A percentile compares a stretch with the other conserved stretches of the same genome.
Evolutionary conservation across 768 basidiomycete species (phyloP).

Genomic region (Lepiota venenata): DNA sequence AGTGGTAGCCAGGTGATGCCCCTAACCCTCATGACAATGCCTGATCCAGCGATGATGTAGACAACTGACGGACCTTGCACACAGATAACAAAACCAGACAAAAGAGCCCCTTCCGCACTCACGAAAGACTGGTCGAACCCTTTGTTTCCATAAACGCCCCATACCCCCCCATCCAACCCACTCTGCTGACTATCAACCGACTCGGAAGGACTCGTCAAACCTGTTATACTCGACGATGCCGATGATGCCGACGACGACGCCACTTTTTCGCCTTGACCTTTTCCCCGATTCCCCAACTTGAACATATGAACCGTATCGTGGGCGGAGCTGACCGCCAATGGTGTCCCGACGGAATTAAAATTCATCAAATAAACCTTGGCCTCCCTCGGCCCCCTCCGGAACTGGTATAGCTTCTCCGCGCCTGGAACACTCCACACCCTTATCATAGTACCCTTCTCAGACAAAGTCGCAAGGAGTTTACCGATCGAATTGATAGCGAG

Average conservation of each 20-base stretch:
- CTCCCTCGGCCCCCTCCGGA: conserved; percentile 85
- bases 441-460: conserved; percentile 95
- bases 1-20: too few species aligned
- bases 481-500: conserved; percentile 85
- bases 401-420: conserved; percentile 94
- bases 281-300: conserved; percentile 53
- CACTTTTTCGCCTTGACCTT: conserved; percentile 3
- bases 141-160: conserved; percentile 82
- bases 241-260: conserved; percentile 8
- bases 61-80: too few species aligned
- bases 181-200: conserved; percentile 63
- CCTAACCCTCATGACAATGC: too few species aligned
- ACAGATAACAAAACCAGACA: not conserved
- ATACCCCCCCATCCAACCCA: conserved; percentile 74
- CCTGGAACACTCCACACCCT: conserved; percentile 90
- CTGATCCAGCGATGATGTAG: too few species aligned
- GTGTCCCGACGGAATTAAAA: conserved; percentile 79
- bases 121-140: conserved; percentile 61
- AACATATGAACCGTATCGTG: conserved; percentile 98
- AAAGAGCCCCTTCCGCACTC: conserved; percentile 18
- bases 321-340: conserved; percentile 92
- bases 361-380: conserved; percentile 76
- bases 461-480: conserved; percentile 88
- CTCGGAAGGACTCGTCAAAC: conserved; percentile 57
- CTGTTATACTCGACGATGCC: conserved; percentile 16